Percentiles rank a stretch among this genome's conserved stretches.
Conservation (phyloP, 805 yeast genomes). For the Kuraishia cidri region DNA sequence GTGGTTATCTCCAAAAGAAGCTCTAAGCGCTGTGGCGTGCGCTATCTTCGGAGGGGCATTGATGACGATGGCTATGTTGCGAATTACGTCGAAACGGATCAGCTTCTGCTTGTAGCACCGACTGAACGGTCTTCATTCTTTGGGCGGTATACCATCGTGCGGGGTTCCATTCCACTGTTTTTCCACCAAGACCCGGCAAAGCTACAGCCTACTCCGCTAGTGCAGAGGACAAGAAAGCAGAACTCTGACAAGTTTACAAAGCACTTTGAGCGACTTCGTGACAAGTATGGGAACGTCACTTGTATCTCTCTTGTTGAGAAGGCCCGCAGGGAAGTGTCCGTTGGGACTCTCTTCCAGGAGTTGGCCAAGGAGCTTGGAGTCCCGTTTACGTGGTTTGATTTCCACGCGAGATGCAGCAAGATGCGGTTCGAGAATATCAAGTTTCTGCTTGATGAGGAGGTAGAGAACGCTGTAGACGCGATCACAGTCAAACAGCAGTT, state of each 20-base stretch:
- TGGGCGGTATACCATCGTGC: slow-evolving; percentile 66
- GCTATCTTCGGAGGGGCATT: slow-evolving; percentile 94
- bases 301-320: slow-evolving; percentile 29
- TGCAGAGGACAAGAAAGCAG: slow-evolving; percentile 67
- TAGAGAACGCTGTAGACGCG: slow-evolving; percentile 41
- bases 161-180: slow-evolving; percentile 94
- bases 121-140: slow-evolving; percentile 23
- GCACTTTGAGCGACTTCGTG: slow-evolving; percentile 82
- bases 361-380: slow-evolving; percentile 43
- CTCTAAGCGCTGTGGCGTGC: slow-evolving; percentile 83
- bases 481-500: slow-evolving; percentile 59
- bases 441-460: slow-evolving; percentile 60
- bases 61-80: slow-evolving; percentile 80
- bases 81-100: slow-evolving; percentile 93
- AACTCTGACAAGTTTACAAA: slow-evolving; percentile 68
- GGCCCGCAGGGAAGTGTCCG: slow-evolving; percentile 77
- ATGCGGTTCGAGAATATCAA: slow-evolving; percentile 93
- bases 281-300: slow-evolving; percentile 74
- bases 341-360: slow-evolving; percentile 67
- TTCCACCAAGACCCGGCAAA: slow-evolving; percentile 88
- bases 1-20: slow-evolving; percentile 59
- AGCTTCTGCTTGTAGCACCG: slow-evolving; percentile 26
- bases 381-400: slow-evolving; percentile 84
- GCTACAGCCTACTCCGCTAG: slow-evolving; percentile 75
- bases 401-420: slow-evolving; percentile 93